phyloP scores from a whole-genome alignment of 306 rosid species.

The Lathyrus aphaca region DNA sequence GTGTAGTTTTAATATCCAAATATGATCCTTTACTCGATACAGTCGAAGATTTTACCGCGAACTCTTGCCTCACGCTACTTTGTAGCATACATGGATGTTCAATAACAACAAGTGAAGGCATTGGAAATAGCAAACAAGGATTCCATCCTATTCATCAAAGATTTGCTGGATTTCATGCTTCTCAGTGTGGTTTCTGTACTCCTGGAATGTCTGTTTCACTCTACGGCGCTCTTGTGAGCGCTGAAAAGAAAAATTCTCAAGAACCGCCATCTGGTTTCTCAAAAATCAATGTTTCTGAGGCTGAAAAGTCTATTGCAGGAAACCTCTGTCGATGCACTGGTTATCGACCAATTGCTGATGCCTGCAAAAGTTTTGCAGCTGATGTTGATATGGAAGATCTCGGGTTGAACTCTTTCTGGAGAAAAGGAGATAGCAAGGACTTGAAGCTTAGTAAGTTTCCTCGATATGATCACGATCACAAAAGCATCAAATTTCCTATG shows the following conservation, averaged over 20 bases:
- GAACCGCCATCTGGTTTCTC: constrained; percentile 76
- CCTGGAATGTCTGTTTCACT: constrained; percentile 93
- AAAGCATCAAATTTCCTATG: constrained; percentile 57
- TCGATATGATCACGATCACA: constrained; percentile 41
- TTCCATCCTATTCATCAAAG: constrained; percentile 84
- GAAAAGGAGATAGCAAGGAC: constrained; percentile 57
- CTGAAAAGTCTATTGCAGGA: constrained; percentile 82
- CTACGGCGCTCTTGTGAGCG: constrained; percentile 66
- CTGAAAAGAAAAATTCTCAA: constrained; percentile 56
- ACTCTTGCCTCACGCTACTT: constrained; percentile 86
- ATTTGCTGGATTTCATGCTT: constrained; percentile 80
- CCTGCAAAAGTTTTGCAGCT: constrained; percentile 85
- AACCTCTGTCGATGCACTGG: constrained; percentile 98
- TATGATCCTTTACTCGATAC: constrained; percentile 60
- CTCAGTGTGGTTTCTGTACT: constrained; percentile 95
- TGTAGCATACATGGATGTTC: constrained; percentile 72
- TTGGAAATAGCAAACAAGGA: constrained; percentile 82
- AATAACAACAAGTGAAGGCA: constrained; percentile 80
- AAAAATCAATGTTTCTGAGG: constrained; percentile 68
- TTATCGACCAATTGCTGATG: constrained; percentile 86
- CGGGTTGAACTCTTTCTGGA: constrained; percentile 85
- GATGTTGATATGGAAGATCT: constrained; percentile 89
- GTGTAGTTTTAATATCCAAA: constrained; percentile 82
- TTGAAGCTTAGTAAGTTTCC: constrained; percentile 56
- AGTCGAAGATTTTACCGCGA: constrained; percentile 67